phyloP scores from a whole-genome alignment of 2,329 filamentous ascomycete genomes.

The Corynespora cassiicola region DNA sequence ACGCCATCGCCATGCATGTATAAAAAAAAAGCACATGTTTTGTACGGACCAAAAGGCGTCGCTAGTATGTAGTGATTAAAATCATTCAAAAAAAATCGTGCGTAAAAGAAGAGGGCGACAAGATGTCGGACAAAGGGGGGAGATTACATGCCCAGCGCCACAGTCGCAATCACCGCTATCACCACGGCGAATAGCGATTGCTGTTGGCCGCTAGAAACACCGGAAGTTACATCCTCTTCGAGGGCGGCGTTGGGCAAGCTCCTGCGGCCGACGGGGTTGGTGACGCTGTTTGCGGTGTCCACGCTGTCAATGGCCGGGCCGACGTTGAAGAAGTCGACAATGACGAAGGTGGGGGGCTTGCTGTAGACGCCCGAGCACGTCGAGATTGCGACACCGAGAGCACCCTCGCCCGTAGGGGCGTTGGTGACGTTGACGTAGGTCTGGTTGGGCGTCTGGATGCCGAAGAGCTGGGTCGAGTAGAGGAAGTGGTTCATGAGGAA shows the following conservation, averaged over 20 bases:
- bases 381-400: slow-evolving; percentile 45
- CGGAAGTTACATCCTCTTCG: slow-evolving; percentile 17
- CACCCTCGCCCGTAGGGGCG: slow-evolving; percentile 64
- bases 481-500: slow-evolving; percentile 84
- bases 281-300: slow-evolving; percentile 72
- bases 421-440: slow-evolving; percentile 70
- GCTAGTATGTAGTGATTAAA: too few relatives aligned
- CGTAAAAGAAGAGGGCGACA: neutral
- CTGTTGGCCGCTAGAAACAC: slow-evolving; percentile 19
- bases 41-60: too few relatives aligned
- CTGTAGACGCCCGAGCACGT: slow-evolving; percentile 65
- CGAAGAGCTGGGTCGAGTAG: slow-evolving; percentile 60
- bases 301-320: slow-evolving; percentile 73
- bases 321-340: slow-evolving; percentile 82
- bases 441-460: slow-evolving; percentile 49
- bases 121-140: too few relatives aligned
- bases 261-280: slow-evolving; percentile 30
- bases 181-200: slow-evolving; percentile 37
- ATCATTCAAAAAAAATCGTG: neutral
- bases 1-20: slow-evolving; percentile 27
- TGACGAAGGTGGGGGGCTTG: slow-evolving; percentile 71
- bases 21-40: neutral
- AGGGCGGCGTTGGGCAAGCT: slow-evolving; percentile 25
- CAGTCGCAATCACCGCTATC: slow-evolving; percentile 34
- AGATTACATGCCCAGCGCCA: slow-evolving; percentile 34